Conservation (phyloP, 169 alveolate genomes). For the Eimeria acervulina region DNA sequence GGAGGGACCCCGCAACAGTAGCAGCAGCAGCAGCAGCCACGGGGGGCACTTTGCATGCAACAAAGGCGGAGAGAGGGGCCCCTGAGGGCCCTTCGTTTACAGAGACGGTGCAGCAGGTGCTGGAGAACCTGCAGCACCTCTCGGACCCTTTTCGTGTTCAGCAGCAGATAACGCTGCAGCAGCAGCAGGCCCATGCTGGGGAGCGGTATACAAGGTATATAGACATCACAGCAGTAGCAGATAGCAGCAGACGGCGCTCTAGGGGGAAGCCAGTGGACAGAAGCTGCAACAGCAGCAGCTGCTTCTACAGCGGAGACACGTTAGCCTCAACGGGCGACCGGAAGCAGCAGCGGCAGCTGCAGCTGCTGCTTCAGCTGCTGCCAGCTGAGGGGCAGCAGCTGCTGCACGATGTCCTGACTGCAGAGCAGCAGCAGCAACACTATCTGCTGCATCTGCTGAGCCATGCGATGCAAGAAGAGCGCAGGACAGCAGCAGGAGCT, state of each 20-base stretch:
- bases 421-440: conserved; percentile 55
- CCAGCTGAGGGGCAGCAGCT: conserved; percentile 70
- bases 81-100: conserved; percentile 36
- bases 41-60: neutral
- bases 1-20: neutral
- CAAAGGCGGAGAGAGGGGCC: neutral
- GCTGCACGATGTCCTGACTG: conserved; percentile 49
- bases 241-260: neutral
- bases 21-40: neutral
- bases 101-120: conserved; percentile 48
- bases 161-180: conserved; percentile 8
- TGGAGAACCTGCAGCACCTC: conserved; percentile 7
- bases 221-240: neutral
- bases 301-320: conserved; percentile 9
- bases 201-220: neutral
- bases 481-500: conserved; percentile 77
- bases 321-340: neutral
- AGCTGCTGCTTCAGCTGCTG: conserved; percentile 77
- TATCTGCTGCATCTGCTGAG: conserved; percentile 45
- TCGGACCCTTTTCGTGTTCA: conserved; percentile 25
- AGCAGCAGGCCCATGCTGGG: neutral
- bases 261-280: neutral
- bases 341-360: conserved; percentile 29
- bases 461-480: conserved; percentile 35
- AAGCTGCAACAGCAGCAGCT: neutral